These are phyloP conservation scores for Cyamopsis tetragonoloba DNA, from an alignment of 306 rosid species.

Conservation along the genomic window DNA sequence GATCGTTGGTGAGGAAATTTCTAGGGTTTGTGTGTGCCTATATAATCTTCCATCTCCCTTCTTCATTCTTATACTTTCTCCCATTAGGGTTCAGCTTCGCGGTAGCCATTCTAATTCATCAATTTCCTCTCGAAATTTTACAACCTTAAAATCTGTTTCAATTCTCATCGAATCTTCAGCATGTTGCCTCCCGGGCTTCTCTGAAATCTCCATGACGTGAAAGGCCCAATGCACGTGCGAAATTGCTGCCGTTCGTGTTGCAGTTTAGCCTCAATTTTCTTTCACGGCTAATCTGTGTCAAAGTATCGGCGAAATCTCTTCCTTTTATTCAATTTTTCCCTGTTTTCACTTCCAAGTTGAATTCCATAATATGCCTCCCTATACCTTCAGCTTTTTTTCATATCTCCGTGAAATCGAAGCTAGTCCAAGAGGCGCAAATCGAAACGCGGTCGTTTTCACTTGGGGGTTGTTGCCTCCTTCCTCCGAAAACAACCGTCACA, in stretches of 20 bases:
- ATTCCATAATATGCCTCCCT: constrained; percentile 47
- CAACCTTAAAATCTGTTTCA: not conserved
- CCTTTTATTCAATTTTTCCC: not conserved
- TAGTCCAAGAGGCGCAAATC: constrained; percentile 68
- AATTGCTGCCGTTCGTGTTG: constrained; percentile 44
- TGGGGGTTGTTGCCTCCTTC: constrained; percentile 30
- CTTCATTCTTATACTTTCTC: fast-evolving
- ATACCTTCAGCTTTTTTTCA: constrained; percentile 74
- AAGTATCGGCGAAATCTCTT: constrained; percentile 27
- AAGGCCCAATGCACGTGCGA: constrained; percentile 46
- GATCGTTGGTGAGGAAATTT: not conserved
- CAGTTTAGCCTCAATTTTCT: constrained; percentile 26
- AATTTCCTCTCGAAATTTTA: no score
- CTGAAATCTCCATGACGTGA: constrained; percentile 25
- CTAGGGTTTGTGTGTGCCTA: constrained; percentile 34
- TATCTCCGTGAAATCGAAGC: constrained; percentile 34
- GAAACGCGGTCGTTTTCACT: constrained; percentile 38
- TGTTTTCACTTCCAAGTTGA: no score
- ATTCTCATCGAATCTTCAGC: not conserved
- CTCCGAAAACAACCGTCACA: constrained; percentile 46
- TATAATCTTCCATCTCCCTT: not conserved
- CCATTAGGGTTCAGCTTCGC: not conserved
- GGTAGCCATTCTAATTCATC: not conserved
- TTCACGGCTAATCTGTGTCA: constrained; percentile 46
- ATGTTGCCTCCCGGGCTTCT: constrained; percentile 47